Evolutionary conservation across 768 basidiomycete species (phyloP).

Genomic region (Russula emetica): DNA sequence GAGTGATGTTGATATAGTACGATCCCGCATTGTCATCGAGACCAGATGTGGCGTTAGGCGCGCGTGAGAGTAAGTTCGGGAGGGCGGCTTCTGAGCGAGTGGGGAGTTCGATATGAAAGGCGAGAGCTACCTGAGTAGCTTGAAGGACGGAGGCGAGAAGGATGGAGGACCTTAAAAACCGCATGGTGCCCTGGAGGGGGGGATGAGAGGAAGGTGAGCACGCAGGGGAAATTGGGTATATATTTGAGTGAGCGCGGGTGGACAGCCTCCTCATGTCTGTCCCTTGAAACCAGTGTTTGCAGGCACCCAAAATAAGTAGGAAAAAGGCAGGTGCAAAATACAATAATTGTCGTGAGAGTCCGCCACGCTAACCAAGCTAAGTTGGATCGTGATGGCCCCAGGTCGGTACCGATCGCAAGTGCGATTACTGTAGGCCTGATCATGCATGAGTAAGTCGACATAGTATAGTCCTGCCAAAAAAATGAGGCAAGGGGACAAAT

Average conservation of each 20-base stretch:
- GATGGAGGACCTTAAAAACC: background rate
- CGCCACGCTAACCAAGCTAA: no score
- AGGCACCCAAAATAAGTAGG: no score
- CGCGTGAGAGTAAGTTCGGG: background rate
- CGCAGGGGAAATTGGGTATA: background rate
- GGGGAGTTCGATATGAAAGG: conserved; percentile 1
- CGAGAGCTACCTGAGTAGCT: background rate
- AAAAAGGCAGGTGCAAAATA: no score
- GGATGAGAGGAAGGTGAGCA: no score
- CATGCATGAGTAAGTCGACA: no score
- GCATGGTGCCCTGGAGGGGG: background rate
- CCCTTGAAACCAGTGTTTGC: background rate
- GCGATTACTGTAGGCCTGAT: no score
- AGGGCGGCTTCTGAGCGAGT: background rate
- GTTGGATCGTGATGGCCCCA: background rate
- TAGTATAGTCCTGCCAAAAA: no score
- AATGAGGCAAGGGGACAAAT: no score
- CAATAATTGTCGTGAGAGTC: no score
- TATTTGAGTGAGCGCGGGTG: background rate
- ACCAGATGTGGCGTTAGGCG: background rate
- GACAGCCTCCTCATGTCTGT: conserved; percentile 2
- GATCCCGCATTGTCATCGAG: background rate
- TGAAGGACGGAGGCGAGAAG: conserved; percentile 2
- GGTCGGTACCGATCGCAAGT: no score
- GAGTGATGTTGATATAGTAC: conserved; percentile 35